Percentiles rank a stretch among this genome's conserved stretches.
Evolutionary conservation across 306 rosid species (phyloP).

Genomic region (barrel medic (Medicago truncatula)): DNA sequence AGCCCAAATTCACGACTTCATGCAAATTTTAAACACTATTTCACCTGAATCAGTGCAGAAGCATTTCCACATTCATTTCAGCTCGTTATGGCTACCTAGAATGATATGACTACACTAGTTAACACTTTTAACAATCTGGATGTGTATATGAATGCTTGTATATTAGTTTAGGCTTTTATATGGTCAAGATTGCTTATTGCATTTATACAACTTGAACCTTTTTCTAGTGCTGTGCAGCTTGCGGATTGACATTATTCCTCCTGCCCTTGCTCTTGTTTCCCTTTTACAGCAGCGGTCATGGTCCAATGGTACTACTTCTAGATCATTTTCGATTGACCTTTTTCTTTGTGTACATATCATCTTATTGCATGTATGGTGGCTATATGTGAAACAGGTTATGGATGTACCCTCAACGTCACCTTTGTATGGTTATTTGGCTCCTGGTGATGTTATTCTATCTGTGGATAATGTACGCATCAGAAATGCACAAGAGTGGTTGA

Average conservation of each 20-base stretch:
- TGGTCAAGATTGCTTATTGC: slow-evolving; percentile 24
- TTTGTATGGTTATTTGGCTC: slow-evolving; percentile 68
- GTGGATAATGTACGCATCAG: slow-evolving; percentile 65
- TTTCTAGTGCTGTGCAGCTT: slow-evolving; percentile 77
- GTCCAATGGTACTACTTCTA: slow-evolving; percentile 64
- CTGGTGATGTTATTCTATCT: slow-evolving; percentile 70
- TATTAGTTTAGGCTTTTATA: slow-evolving; percentile 19
- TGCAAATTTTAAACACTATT: background rate
- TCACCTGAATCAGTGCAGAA: background rate
- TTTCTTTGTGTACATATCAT: slow-evolving; percentile 25
- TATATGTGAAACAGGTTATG: slow-evolving; percentile 67
- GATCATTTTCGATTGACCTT: slow-evolving; percentile 15
- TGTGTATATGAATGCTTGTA: background rate
- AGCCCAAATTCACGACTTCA: background rate
- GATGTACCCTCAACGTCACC: slow-evolving; percentile 66
- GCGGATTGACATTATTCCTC: slow-evolving; percentile 70
- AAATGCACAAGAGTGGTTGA: slow-evolving; percentile 75
- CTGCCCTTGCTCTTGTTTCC: slow-evolving; percentile 81
- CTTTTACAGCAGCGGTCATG: slow-evolving; percentile 58
- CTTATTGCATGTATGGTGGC: slow-evolving; percentile 40
- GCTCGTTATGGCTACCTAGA: background rate
- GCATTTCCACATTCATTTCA: background rate
- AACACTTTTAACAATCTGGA: background rate
- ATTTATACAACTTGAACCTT: slow-evolving; percentile 38
- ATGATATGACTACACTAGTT: background rate